Evolutionary conservation across 176 grass and related monocot species (phyloP).

Genomic region (Musa troglodytarum): DNA sequence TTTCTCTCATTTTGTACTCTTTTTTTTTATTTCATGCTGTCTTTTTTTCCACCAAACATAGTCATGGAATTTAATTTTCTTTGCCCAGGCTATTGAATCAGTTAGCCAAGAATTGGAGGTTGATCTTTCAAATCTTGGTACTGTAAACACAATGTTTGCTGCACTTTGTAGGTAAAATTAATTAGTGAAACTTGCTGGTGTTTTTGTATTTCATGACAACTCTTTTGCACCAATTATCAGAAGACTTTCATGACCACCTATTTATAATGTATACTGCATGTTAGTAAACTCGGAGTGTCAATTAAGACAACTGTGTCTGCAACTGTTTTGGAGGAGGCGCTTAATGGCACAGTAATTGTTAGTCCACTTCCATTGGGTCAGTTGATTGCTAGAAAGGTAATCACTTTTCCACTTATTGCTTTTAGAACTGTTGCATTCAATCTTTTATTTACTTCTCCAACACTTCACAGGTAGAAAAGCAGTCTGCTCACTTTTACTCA

Average conservation of each 20-base stretch:
- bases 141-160: slow-evolving; percentile 93
- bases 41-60: background rate
- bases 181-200: slow-evolving; percentile 2
- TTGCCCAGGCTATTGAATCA: slow-evolving; percentile 62
- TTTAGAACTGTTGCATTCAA: slow-evolving; percentile 13
- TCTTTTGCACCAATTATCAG: background rate
- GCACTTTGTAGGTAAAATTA: slow-evolving; percentile 79
- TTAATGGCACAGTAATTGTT: slow-evolving; percentile 72
- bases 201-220: slow-evolving; percentile 3
- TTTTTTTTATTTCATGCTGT: background rate
- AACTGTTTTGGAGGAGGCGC: slow-evolving; percentile 90
- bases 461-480: slow-evolving; percentile 71
- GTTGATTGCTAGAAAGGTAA: slow-evolving; percentile 65
- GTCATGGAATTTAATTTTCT: background rate
- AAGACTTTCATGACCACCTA: background rate
- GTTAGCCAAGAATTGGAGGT: slow-evolving; percentile 95
- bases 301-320: slow-evolving; percentile 98
- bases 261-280: background rate
- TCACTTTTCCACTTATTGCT: slow-evolving; percentile 2
- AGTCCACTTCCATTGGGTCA: slow-evolving; percentile 63
- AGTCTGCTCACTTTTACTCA: slow-evolving; percentile 94
- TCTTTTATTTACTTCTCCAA: slow-evolving; percentile 1
- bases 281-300: slow-evolving; percentile 95
- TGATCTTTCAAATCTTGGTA: slow-evolving; percentile 87
- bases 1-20: background rate